These are phyloP conservation scores for Colletotrichum musae DNA, from an alignment of 2,329 filamentous ascomycete species.

Conservation along the genomic window DNA sequence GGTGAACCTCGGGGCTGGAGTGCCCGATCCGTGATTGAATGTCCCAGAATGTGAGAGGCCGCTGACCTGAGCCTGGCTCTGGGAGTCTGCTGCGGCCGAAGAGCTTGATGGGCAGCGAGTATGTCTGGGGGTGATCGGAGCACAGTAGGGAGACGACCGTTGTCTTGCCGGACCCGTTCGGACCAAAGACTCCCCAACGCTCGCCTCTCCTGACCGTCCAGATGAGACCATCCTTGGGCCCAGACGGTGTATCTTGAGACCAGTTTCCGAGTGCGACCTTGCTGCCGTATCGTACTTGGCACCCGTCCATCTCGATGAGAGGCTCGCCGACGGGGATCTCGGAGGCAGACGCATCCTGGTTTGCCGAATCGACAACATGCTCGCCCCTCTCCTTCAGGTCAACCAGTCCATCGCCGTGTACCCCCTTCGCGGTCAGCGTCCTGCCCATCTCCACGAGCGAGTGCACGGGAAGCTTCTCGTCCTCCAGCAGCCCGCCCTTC, in stretches of 20 bases:
- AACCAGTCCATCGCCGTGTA: conserved; percentile 54
- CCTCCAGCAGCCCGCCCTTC: conserved; percentile 59
- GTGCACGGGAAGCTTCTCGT: conserved; percentile 63
- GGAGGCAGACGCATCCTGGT: conserved; percentile 12
- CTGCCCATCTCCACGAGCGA: conserved; percentile 66
- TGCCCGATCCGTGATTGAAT: conserved; percentile 92
- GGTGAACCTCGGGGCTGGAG: conserved; percentile 93
- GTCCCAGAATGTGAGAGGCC: conserved; percentile 91
- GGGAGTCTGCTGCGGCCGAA: conserved; percentile 89
- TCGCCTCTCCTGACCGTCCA: conserved; percentile 89
- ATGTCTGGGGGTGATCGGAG: conserved; percentile 96
- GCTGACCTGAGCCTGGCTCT: conserved; percentile 73
- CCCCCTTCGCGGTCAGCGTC: conserved; percentile 57
- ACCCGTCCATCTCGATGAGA: conserved; percentile 89
- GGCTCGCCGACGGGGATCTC: conserved; percentile 68
- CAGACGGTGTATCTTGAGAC: conserved; percentile 70
- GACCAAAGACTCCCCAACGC: conserved; percentile 92
- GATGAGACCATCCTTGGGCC: conserved; percentile 74
- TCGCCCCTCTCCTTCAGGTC: conserved; percentile 45
- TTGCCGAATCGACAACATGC: conserved; percentile 19
- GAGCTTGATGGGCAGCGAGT: conserved; percentile 87
- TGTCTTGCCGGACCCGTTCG: conserved; percentile 96
- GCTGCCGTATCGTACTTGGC: conserved; percentile 83
- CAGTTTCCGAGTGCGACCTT: conserved; percentile 87
- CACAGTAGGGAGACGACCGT: conserved; percentile 93